Percentiles rank a stretch among this genome's conserved stretches.
phyloP scores from a whole-genome alignment of 805 yeast species.

The Saccharomycopsis babjevae region DNA sequence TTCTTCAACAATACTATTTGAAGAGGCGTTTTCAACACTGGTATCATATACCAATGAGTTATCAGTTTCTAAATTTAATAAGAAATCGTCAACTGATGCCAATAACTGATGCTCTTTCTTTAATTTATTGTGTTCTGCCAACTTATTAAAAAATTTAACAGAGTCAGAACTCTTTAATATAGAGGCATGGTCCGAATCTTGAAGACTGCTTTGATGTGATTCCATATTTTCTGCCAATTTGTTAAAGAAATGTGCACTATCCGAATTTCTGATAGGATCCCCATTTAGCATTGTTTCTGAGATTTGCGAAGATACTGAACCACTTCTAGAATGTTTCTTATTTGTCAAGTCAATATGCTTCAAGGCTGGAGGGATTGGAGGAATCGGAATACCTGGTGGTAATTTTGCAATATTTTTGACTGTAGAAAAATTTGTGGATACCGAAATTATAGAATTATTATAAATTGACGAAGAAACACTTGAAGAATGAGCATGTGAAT shows the following conservation, averaged over 20 bases:
- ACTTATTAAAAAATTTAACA: neutral
- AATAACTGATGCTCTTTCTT: neutral
- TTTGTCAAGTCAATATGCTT: neutral
- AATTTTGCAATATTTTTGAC: neutral
- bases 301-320: neutral
- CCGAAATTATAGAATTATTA: neutral
- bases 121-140: neutral
- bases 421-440: neutral
- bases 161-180: neutral
- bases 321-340: neutral
- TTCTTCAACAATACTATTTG: neutral
- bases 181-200: neutral
- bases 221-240: neutral
- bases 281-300: neutral
- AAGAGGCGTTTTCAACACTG: neutral
- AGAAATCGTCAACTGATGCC: neutral
- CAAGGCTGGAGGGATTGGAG: neutral
- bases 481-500: neutral
- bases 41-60: neutral
- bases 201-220: neutral
- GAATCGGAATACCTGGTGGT: neutral
- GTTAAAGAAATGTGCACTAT: neutral
- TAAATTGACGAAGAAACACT: neutral
- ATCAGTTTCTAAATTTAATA: neutral
- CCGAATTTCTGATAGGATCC: neutral